Evolutionary conservation across 495 filamentous ascomycete genomes (phyloP), one percentile per base, ranked within the genome.

Genomic region (Penicillium steckii): DNA sequence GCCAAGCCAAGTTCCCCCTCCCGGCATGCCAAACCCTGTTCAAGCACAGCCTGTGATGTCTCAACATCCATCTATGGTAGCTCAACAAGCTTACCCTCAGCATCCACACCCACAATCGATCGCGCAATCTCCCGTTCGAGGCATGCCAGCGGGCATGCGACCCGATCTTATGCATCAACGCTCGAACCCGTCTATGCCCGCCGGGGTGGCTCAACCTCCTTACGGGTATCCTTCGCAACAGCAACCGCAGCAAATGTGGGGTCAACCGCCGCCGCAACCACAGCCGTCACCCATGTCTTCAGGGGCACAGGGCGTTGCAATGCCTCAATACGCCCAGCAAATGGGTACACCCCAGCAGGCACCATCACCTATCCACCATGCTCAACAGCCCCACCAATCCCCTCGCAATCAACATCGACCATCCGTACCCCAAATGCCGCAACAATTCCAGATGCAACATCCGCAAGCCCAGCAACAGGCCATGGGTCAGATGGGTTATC

Each of bases 391-490:
- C 4, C 73, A 75, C 2, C 80, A 73, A 53, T 78, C 77, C 30
- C 73, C 72, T n/a, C 78, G 78, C 60, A 74, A 67, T 42, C 73
- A 74, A 53, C 59, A 66, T 38, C 73, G 71, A 10, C 73, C 71
- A 12, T 62, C 67, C 30, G 64, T 65, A 23, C 61, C 75, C 0
- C 74, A 73, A 44, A 74, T 73, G 60, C 64, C 67, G 9, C 73
- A 77, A 53, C 66, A 66, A 9, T 77, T 66, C 49, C 63, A 75
- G 45, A 72, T 83, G 58, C 78, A 78, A 71, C 55, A 76, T 64
- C 68, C 79, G 56, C 54, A 81, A 67, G 74, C 82, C 33, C 84
- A 86, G 64, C 80, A 86, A 63, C 80, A 84, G 57, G 75, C 80
- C 44, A 70, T 73, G 71, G 46, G 75, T 69, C 52, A 71, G 57